Evolutionary conservation across 2,329 filamentous ascomycete genomes (phyloP), one percentile per base, ranked within the genome.

Genomic region (Claviceps monticola): DNA sequence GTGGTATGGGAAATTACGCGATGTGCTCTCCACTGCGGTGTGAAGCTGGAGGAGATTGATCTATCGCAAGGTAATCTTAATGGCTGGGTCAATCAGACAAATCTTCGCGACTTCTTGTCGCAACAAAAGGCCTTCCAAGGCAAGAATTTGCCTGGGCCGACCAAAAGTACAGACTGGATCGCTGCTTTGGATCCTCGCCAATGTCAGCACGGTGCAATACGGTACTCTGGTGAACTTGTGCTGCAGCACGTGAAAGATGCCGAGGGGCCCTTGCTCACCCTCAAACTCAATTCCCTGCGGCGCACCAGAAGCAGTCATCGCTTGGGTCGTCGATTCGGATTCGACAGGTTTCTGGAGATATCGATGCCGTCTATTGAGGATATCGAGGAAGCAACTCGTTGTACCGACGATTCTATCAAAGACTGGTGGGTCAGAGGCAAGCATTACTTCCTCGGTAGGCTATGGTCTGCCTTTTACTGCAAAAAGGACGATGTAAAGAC

Each of bases 321-420:
- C 1, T 61, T 83, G 0, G 65, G 66, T 19, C 72, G 80, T 13
- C 73, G 72, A 4, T 81, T 80, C 56, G 79, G 80, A 0, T 63
- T 72, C 0, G 79, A 83, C 55, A 70, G 80, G 0, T 82, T 82
- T 46, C 54, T 83, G 1, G 76, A 82, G 50, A 53, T 83, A 0
- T 60, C 71, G 4, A 66, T 82, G 5, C 78, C 79, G 0, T 68
- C 68, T 0, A 66, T 71, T 0, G 63, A 59, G 1, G 62, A 58
- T 2, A 56, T 63, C 2, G 58, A 61, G 0, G 62, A 66, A 0
- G 48, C 55, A 0, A 48, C 63, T 0, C 53, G 69, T 2, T 65
- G 61, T 16, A 58, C 70, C 1, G 59, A 67, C 1, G 56, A 68
- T 0, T 56, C 66, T 0, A 60, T 68, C 23, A 52, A 61, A 0